Evolutionary conservation across 305 asterid genomes (phyloP).

Genomic region (Fraxinus sp.): DNA sequence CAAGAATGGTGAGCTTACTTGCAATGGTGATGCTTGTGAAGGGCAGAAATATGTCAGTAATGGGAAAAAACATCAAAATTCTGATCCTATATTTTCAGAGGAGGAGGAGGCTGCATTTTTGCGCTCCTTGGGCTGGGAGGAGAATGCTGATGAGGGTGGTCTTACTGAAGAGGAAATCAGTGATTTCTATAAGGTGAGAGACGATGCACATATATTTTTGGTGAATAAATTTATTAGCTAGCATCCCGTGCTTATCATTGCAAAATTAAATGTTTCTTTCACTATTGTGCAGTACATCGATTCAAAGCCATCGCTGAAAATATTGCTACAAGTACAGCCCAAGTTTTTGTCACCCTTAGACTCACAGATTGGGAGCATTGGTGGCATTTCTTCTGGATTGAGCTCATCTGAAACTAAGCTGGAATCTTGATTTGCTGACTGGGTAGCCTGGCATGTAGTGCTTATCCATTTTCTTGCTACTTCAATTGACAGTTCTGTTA

Average conservation of each 20-base stretch:
- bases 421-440: constrained; percentile 42
- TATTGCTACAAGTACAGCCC: constrained; percentile 50
- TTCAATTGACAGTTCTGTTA: constrained; percentile 5
- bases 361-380: constrained; percentile 44
- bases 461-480: constrained; percentile 18
- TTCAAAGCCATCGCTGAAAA: constrained; percentile 54
- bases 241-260: background rate
- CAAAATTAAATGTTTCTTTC: background rate
- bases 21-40: constrained; percentile 36
- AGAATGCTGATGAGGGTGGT: constrained; percentile 76
- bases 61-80: constrained; percentile 40
- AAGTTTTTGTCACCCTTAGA: constrained; percentile 41
- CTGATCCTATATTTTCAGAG: constrained; percentile 54
- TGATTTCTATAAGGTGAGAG: constrained; percentile 66
- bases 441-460: constrained; percentile 21
- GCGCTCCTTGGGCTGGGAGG: constrained; percentile 95
- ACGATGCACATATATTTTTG: background rate
- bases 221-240: background rate
- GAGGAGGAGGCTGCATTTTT: constrained; percentile 84
- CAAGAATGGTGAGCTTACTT: constrained; percentile 33
- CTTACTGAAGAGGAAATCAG: constrained; percentile 94
- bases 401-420: constrained; percentile 50
- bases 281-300: constrained; percentile 55
- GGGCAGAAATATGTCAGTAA: constrained; percentile 32
- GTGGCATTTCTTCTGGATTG: constrained; percentile 51